Base-by-base conservation (phyloP, 1,284 basidiomycete species). In the Wolfiporia cocos region DNA sequence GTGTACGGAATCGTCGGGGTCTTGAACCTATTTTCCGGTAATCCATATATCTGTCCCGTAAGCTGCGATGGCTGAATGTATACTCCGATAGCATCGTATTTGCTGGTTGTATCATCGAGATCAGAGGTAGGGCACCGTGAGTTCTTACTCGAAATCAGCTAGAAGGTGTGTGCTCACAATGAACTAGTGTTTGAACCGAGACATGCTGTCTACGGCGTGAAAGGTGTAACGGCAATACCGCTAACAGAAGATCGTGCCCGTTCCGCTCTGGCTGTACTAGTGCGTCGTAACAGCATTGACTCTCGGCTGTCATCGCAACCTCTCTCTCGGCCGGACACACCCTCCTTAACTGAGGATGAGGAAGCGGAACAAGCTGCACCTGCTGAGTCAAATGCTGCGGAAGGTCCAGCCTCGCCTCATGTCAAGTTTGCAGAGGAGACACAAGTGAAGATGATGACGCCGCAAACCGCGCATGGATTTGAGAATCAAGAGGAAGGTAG, bases 1-100 rank as follows among this genome's bases (percentile, higher is more conserved):
- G 71, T 86, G 11, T 81, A 86, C 58, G 86, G 86, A 9, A 72
- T 90, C 47, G 64, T 88, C 33, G 86, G 86, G 3, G 66, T 84
- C 15, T 55, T 89, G 48, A 76, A 80, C 48, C 62, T 90, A 23
- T 85, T 78, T 56, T 71, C 78, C 52, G 76, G 86, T 87, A 62
- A 44, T 67, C 60, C 33, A 31, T 35, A 37, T 44, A n/a, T 29
- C 33, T n/a, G n/a, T n/a, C n/a, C n/a, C n/a, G n/a, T n/a, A n/a
- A n/a, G n/a, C n/a, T n/a, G n/a, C n/a, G n/a, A n/a, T n/a, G n/a
- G n/a, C n/a, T n/a, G n/a, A n/a, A n/a, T n/a, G n/a, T n/a, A n/a
- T n/a, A n/a, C n/a, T n/a, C n/a, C n/a, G 19, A 12, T 51, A 88
- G 86, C 74, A 34, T 81, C 86, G 7, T 80, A 87, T 65, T 62